Conservation (phyloP, 345 rosid genomes). For the Combretum micranthum region DNA sequence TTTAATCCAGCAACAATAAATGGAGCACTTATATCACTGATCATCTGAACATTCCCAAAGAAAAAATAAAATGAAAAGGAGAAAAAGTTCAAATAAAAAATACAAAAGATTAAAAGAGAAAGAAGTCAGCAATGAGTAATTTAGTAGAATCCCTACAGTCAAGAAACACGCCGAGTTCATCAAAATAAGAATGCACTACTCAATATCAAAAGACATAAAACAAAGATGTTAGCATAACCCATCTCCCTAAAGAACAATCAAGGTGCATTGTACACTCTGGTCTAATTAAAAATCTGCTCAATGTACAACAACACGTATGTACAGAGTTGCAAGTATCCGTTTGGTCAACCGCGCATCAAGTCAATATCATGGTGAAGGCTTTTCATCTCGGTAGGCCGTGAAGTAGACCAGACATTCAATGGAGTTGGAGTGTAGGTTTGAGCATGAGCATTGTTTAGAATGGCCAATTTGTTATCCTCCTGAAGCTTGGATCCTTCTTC, state of each 20-base stretch:
- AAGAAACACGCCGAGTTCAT: slow-evolving; percentile 6
- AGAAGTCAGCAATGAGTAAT: not conserved
- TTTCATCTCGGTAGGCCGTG: slow-evolving; percentile 60
- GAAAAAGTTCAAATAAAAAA: too few species aligned
- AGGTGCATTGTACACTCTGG: slow-evolving; percentile 7
- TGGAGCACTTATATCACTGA: too few species aligned
- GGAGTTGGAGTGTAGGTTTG: slow-evolving; percentile 43
- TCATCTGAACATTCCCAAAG: too few species aligned
- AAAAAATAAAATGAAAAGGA: too few species aligned
- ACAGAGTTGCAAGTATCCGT: slow-evolving; percentile 56
- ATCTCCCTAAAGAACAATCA: not conserved
- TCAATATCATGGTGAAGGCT: slow-evolving; percentile 79
- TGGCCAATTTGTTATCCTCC: slow-evolving; percentile 21
- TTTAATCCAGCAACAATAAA: too few species aligned
- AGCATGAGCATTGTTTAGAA: slow-evolving; percentile 25
- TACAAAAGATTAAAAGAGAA: not conserved
- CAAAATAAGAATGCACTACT: slow-evolving; percentile 2
- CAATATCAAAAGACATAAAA: not conserved
- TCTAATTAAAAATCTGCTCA: slow-evolving; percentile 3
- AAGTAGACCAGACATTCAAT: slow-evolving; percentile 53
- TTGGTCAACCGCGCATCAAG: slow-evolving; percentile 74
- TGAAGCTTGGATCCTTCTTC: slow-evolving; percentile 26
- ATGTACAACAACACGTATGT: slow-evolving; percentile 55
- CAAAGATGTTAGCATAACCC: slow-evolving; percentile 7
- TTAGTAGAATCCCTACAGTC: slow-evolving; percentile 2